Evolutionary conservation across 768 basidiomycete species (phyloP), one percentile per base, ranked within the genome.

Genomic region (Tulasnella sp.): DNA sequence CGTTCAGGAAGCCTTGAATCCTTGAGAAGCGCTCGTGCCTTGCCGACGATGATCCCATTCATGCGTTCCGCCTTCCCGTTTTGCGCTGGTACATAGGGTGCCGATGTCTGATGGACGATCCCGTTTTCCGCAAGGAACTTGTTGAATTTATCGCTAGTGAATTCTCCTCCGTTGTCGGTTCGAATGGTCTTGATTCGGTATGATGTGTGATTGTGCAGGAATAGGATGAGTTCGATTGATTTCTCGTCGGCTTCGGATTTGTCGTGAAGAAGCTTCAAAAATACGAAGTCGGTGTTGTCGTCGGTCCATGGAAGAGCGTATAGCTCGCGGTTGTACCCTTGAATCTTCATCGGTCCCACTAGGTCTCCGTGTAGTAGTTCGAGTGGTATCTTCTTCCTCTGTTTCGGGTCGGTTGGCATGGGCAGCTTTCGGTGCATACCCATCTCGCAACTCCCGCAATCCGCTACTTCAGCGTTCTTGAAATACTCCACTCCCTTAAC

Each of bases 51-150:
- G 1, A 66, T 69, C 1, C 69, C 67, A 64, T 76, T 70, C 0
- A 39, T 34, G 3, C 75, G 65, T 41, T 76, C 75, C 14, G 71
- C 70, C 1, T 40, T 47, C 7, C 75, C 75, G 29, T 75, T 75
- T n/a, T 75, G 65, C 6, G 52, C 52, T 4, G 52, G 52, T 11
- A 12, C 14, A 12, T 59, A 29, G 14, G 52, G 52, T 0, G 52
- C 52, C 14, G 52, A 59, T 1, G 3, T 29, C 22, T 59, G 26
- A n/a, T 59, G 52, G 52, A n/a, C 9, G 52, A 59, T 59, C 22
- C 52, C 52, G 8, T 59, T 59, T 4, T n/a, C 7, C 22, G 22
- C 7, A 29, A 29, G 22, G 2, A 59, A 12, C 5, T 3, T 11
- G 5, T n/a, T 8, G 14, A 59, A 29, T 12, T 59, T 29, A 11